These are phyloP conservation scores for Biscogniauxia sp. DNA, from an alignment of 2,329 filamentous ascomycete genomes.

Conservation along the genomic window DNA sequence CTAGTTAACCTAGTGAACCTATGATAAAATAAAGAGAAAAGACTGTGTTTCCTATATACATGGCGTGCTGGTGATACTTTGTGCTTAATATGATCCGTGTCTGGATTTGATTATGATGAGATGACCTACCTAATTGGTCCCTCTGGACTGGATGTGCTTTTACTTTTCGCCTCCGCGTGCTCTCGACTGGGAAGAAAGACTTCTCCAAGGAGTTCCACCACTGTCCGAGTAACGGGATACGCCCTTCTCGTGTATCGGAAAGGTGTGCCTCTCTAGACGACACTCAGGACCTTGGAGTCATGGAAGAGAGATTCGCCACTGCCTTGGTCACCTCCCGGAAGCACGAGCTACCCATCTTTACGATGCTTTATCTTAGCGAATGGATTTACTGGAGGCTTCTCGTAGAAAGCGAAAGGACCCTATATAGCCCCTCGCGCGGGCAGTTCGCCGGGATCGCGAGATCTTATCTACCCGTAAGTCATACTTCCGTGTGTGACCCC, in stretches of 20 bases:
- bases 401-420: slow-evolving; percentile 11
- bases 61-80: too few species aligned
- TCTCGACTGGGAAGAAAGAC: slow-evolving; percentile 11
- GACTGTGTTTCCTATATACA: neutral
- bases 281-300: slow-evolving; percentile 9
- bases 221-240: slow-evolving; percentile 7
- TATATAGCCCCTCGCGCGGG: slow-evolving; percentile 12
- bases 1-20: neutral
- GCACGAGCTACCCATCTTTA: slow-evolving; percentile 13
- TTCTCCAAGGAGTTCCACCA: neutral
- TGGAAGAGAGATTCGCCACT: slow-evolving; percentile 14
- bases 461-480: slow-evolving; percentile 17
- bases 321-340: slow-evolving; percentile 11
- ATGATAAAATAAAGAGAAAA: neutral
- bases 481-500: slow-evolving; percentile 3
- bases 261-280: slow-evolving; percentile 10
- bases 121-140: too few species aligned
- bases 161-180: slow-evolving; percentile 14
- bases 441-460: slow-evolving; percentile 14
- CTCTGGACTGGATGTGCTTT: too few species aligned
- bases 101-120: too few species aligned
- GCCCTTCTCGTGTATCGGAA: slow-evolving; percentile 12
- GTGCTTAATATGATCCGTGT: too few species aligned
- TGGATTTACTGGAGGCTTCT: slow-evolving; percentile 15
- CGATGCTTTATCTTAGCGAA: slow-evolving; percentile 15